Base-by-base conservation (phyloP, 208 protist genomes). In the Trypanosoma cruzi region DNA sequence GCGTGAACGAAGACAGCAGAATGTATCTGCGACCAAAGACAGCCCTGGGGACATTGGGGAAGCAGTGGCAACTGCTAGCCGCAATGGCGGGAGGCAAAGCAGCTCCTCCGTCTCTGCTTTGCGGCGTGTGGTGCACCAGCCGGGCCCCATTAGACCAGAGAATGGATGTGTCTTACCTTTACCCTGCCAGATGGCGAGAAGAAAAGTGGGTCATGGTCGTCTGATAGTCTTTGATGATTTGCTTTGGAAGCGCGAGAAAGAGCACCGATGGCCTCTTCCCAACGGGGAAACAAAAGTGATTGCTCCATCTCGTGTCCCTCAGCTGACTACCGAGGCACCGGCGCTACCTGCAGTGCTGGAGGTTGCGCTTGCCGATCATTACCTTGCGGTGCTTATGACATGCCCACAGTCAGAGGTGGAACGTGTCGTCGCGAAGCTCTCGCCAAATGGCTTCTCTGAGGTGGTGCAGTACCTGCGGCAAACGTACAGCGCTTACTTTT, bases 381-480 rank as follows among this genome's bases (percentile, higher is more conserved):
- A 84, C 71, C 62, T 83, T 29, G 54, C 58, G 22, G 48, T 75
- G 31, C 80, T 90, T 42, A 72, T 80, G 42, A 73, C 52, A 20
- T 75, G 81, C 40, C 70, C 82, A 24, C 44, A 75, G 22, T 18
- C 54, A 6, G 79, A 88, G 37, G 71, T 83, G 48, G 84, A 85
- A 60, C 74, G 80, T 36, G 56, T 90, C 42, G 80, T 88, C 59
- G 36, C 37, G 10, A 49, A 68, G 26, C 70, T 76, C 83, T 58
- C 68, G 5, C 42, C 55, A 4, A 26, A 73, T 56, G 77, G 81
- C 42, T 42, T 57, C 32, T 74, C 77, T 57, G 64, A 79, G 7
- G 79, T 89, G 31, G 71, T 86, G 73, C 77, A 37, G 34, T 71
- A 75, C 62, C 63, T 92, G 29, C 68, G 53, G 53, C 74, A 49